phyloP scores from a whole-genome alignment of 139 green algal species.

The Micractinium conductrix region DNA sequence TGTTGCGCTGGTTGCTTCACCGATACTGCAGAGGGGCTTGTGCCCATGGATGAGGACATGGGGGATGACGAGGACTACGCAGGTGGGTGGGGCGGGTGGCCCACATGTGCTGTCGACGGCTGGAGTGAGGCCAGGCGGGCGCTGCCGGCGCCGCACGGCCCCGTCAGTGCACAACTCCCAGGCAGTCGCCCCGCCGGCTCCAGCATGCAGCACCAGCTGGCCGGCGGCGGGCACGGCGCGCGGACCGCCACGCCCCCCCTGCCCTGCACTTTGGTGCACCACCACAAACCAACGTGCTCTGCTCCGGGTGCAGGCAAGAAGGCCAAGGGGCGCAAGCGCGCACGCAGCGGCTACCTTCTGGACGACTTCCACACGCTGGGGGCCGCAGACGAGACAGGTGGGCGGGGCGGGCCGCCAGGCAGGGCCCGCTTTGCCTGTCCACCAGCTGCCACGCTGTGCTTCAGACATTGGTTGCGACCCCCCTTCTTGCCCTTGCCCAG shows the following conservation, averaged over 20 bases:
- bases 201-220: no score
- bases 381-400: slow-evolving; percentile 19
- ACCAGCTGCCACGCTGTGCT: background rate
- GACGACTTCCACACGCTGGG: slow-evolving; percentile 37
- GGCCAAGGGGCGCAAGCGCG: slow-evolving; percentile 43
- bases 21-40: slow-evolving; percentile 28
- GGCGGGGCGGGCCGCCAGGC: background rate
- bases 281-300: no score
- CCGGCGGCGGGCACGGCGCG: no score
- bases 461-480: no score
- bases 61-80: slow-evolving; percentile 13
- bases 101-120: no score
- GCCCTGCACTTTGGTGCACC: background rate
- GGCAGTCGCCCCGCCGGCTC: no score
- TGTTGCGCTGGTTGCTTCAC: no score
- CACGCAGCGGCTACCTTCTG: slow-evolving; percentile 36
- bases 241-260: no score
- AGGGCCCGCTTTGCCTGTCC: background rate
- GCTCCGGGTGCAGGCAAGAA: slow-evolving; percentile 34
- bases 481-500: background rate
- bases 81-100: background rate
- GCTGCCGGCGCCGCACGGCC: no score
- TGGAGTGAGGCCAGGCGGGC: no score
- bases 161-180: no score
- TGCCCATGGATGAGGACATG: slow-evolving; percentile 28